Base-by-base conservation (phyloP, 768 basidiomycete species). In the Gautieria morchelliformis region DNA sequence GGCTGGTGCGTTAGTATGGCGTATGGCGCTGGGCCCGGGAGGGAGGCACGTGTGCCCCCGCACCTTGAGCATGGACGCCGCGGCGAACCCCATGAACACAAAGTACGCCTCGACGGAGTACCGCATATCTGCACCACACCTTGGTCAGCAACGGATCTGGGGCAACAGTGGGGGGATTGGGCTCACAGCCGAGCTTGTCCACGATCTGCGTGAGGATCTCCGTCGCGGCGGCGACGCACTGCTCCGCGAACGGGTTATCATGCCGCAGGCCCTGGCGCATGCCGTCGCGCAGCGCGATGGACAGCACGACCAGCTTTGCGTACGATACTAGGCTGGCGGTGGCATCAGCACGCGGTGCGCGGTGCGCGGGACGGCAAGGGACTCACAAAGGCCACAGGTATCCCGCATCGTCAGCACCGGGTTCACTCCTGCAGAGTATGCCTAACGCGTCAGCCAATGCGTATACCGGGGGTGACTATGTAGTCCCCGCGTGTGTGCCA, bases 271-370 rank as follows among this genome's bases (percentile, higher is more conserved):
- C 86, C 10, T 85, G 79, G 62, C 83, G 79, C 68, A 81, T 88
- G 1, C 87, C 87, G 62, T 90, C 84, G 60, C 90, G 89, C 70
- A 90, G 89, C 4, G 85, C 88, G 63, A 91, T 90, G 0, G 89
- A 90, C 64, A 80, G 87, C 85, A 90, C 88, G 52, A 91, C 89
- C 10, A 91, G 79, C n/a, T 89, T 77, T 27, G 86, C 85, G 63
- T 90, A 91, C 24, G 73, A 79, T 58, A 85, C 83, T 45, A 87
- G 75, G 76, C 87, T 90, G 27, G 37, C 56, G 55, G 57, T 15
- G 56, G 40, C 39, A 32, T 33, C 51, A 52, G 41, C 22, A 55
- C 33, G 3, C 30, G 17, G 17, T 6, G 30, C 12, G 27, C 27
- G 5, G 27, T 5, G 27, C n/a, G n/a, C n/a, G 24, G 49, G 27